Evolutionary conservation across 2,329 filamentous ascomycete species (phyloP).

Genomic region (Septoria linicola): DNA sequence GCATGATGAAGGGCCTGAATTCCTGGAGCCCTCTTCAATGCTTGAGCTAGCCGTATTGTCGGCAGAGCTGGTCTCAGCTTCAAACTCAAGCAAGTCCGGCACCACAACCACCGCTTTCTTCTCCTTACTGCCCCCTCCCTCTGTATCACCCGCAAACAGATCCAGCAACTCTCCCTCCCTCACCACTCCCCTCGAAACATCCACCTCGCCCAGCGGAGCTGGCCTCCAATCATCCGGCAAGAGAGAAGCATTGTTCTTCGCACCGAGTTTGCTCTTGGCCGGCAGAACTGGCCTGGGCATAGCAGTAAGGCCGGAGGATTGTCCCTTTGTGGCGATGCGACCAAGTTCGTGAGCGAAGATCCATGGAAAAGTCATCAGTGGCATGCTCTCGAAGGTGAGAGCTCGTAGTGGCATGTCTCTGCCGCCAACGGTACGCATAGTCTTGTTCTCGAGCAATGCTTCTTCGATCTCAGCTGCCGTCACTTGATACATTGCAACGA

Average conservation of each 20-base stretch:
- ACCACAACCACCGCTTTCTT: constrained; percentile 2
- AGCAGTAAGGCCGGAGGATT: not conserved
- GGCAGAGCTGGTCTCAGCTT: no score
- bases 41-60: no score
- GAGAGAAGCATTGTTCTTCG: constrained; percentile 15
- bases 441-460: constrained; percentile 54
- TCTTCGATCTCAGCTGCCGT: constrained; percentile 68
- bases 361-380: constrained; percentile 93
- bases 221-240: constrained; percentile 19
- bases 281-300: constrained; percentile 19
- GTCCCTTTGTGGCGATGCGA: constrained; percentile 57
- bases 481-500: constrained; percentile 83
- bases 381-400: constrained; percentile 57
- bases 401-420: constrained; percentile 39
- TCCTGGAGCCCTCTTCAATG: no score
- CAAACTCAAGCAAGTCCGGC: not conserved
- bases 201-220: constrained; percentile 21
- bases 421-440: constrained; percentile 43
- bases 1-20: no score
- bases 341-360: constrained; percentile 73
- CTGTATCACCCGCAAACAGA: not conserved
- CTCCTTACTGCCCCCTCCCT: not conserved
- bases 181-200: constrained; percentile 14
- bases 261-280: constrained; percentile 10
- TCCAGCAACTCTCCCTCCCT: constrained; percentile 25